Base-by-base conservation (phyloP, 768 basidiomycete genomes). In the Psilocybe cubensis region DNA sequence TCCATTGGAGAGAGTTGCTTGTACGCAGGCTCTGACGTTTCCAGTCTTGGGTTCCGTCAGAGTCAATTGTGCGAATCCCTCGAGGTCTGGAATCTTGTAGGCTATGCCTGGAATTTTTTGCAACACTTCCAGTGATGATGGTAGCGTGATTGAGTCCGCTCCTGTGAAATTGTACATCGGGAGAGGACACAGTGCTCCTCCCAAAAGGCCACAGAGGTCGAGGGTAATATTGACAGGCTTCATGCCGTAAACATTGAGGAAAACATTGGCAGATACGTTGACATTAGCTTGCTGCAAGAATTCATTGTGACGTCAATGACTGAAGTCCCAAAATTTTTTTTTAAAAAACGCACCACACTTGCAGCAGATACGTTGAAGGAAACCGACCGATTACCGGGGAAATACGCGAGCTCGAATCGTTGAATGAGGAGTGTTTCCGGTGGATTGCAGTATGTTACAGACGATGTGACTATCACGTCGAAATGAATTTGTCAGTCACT, bases 1-100 rank as follows among this genome's bases (percentile, higher is more conserved):
- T 9, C 96, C 96, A 68, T 99, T 99, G 17, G 92, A 88, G 10
- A 98, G 77, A 2, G 94, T 96, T 17, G 94, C 85, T 71, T 96
- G 94, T 7, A 99, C 82, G 65, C 96, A 99, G 0, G 94, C 93
- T 52, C 88, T 92, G 59, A 92, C 78, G 7, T 84, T 70, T 46
- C 89, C 87, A 4, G 92, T 91, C 47, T 77, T 75, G 28, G 85
- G 81, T 59, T 92, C 85, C 2, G 77, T 83, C 38, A 96, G 79
- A 4, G 86, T 82, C 52, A 98, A 75, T 64, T 94, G 90, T 0
- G 87, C 94, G 66, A 84, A 94, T 17, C 91, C 94, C 69, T 98
- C 94, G 4, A 98, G 79, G 72, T 99, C 92, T 4, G 96, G 96
- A 33, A 99, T 89, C 40, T 79, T 74, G 71, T 87, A 99, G 0